Evolutionary conservation across 495 filamentous ascomycete genomes (phyloP).

Genomic region (Aspergillus cavernicola): DNA sequence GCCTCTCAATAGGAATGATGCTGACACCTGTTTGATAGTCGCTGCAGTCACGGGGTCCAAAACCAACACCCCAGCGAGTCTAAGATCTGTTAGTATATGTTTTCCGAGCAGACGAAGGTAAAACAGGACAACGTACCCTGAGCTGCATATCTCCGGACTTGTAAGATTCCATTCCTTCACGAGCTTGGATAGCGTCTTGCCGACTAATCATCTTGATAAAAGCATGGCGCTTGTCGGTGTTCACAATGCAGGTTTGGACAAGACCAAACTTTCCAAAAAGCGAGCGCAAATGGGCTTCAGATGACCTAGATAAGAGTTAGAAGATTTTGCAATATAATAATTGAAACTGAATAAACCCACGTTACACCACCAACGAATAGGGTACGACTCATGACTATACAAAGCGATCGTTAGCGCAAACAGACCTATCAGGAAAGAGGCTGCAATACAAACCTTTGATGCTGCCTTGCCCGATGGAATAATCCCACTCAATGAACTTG

Average conservation of each 20-base stretch:
- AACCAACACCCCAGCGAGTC: slow-evolving; percentile 97
- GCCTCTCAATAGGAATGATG: slow-evolving; percentile 82
- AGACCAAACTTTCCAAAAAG: slow-evolving; percentile 76
- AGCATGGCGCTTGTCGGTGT: slow-evolving; percentile 93
- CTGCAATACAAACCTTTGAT: slow-evolving; percentile 65
- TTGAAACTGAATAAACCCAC: slow-evolving; percentile 47
- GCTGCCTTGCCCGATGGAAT: slow-evolving; percentile 61
- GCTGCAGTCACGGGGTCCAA: slow-evolving; percentile 94
- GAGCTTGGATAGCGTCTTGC: slow-evolving; percentile 74
- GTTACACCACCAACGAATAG: slow-evolving; percentile 96
- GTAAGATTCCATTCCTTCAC: slow-evolving; percentile 85
- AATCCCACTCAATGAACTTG: slow-evolving; percentile 82
- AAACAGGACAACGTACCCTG: slow-evolving; percentile 54
- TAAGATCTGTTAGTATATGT: slow-evolving; percentile 35
- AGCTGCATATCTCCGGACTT: slow-evolving; percentile 68
- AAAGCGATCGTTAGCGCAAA: slow-evolving; percentile 17
- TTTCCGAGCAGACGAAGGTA: neutral
- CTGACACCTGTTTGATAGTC: slow-evolving; percentile 92
- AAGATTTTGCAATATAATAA: neutral
- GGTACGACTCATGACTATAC: slow-evolving; percentile 80
- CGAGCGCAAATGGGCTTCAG: slow-evolving; percentile 73
- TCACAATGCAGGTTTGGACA: slow-evolving; percentile 97
- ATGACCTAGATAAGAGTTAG: slow-evolving; percentile 48
- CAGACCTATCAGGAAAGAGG: neutral
- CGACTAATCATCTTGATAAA: slow-evolving; percentile 98